Percentiles rank a stretch among this genome's conserved stretches.
These are phyloP conservation scores for Fragosphaeria purpurea DNA, from an alignment of 2,329 filamentous ascomycete species.

Conservation along the genomic window DNA sequence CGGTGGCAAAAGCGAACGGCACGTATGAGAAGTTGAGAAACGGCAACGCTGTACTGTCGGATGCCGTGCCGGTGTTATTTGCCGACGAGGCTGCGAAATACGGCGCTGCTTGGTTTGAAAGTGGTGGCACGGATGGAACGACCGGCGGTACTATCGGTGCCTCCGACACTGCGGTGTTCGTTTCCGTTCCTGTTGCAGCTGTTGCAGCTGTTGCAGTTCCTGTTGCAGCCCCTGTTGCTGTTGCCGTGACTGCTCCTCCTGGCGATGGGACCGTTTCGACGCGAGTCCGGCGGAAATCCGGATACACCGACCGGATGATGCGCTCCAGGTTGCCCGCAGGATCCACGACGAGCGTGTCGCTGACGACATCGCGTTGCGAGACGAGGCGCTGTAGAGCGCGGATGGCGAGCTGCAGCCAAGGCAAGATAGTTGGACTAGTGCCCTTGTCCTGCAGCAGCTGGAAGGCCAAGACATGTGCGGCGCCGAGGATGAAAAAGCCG, in stretches of 20 bases:
- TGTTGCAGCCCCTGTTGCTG: constrained; percentile 11
- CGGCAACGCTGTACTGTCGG: too few relatives aligned
- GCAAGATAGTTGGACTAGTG: constrained; percentile 4
- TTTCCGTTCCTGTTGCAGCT: neutral
- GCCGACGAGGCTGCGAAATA: too few relatives aligned
- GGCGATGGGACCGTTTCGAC: neutral
- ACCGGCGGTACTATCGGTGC: too few relatives aligned
- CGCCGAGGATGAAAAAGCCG: constrained; percentile 13
- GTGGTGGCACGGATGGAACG: too few relatives aligned
- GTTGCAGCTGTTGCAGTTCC: neutral
- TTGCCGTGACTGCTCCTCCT: neutral
- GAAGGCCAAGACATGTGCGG: constrained; percentile 9
- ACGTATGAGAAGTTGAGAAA: constrained; percentile 2
- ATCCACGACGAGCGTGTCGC: constrained; percentile 1
- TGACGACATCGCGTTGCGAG: neutral
- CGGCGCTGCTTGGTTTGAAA: too few relatives aligned
- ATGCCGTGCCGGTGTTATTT: too few relatives aligned
- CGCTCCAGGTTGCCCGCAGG: constrained; percentile 8
- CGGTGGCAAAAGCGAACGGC: constrained; percentile 4
- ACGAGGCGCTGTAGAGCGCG: constrained; percentile 7
- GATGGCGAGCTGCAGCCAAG: constrained; percentile 10
- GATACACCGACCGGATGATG: constrained; percentile 12
- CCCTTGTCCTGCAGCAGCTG: constrained; percentile 8
- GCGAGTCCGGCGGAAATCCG: constrained; percentile 7
- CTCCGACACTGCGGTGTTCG: too few relatives aligned